phyloP scores from a whole-genome alignment of 2,329 filamentous ascomycete genomes.

The Seiridium cupressi region DNA sequence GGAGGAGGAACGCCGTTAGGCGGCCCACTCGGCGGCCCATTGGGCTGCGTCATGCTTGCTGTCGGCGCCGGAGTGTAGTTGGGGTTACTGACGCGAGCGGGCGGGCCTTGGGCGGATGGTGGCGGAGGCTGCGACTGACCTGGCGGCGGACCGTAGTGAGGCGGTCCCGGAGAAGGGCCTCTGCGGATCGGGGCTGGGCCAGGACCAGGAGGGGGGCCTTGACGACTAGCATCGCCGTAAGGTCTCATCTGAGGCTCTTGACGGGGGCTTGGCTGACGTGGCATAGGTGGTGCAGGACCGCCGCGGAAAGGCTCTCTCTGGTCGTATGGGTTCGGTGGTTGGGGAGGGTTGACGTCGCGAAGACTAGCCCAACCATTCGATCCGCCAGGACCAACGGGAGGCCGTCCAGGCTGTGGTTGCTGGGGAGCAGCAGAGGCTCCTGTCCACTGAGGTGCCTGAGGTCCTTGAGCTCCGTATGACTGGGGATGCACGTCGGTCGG shows the following conservation, averaged over 20 bases:
- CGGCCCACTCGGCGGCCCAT: slow-evolving; percentile 36
- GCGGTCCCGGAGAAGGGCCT: slow-evolving; percentile 53
- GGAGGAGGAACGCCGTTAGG: slow-evolving; percentile 38
- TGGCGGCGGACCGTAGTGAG: slow-evolving; percentile 51
- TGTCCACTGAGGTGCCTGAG: slow-evolving; percentile 87
- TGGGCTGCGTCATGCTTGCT: slow-evolving; percentile 30
- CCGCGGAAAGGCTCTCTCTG: slow-evolving; percentile 67
- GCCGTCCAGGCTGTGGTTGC: slow-evolving; percentile 42
- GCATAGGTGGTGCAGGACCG: slow-evolving; percentile 63
- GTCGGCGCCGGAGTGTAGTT: slow-evolving; percentile 34
- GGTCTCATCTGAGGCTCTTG: slow-evolving; percentile 68
- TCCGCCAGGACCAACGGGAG: slow-evolving; percentile 56
- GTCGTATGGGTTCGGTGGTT: slow-evolving; percentile 80
- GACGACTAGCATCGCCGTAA: slow-evolving; percentile 65
- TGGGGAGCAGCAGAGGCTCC: slow-evolving; percentile 62
- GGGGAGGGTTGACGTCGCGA: slow-evolving; percentile 76
- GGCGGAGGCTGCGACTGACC: slow-evolving; percentile 40
- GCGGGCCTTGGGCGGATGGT: slow-evolving; percentile 43
- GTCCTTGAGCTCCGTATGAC: slow-evolving; percentile 83
- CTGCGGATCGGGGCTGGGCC: slow-evolving; percentile 40
- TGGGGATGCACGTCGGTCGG: slow-evolving; percentile 96
- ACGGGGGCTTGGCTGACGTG: slow-evolving; percentile 73
- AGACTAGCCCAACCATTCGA: slow-evolving; percentile 57
- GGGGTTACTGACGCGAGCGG: slow-evolving; percentile 38
- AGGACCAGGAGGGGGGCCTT: slow-evolving; percentile 44